Evolutionary conservation across 2,329 filamentous ascomycete genomes (phyloP).

Genomic region (Botrytis galanthina): DNA sequence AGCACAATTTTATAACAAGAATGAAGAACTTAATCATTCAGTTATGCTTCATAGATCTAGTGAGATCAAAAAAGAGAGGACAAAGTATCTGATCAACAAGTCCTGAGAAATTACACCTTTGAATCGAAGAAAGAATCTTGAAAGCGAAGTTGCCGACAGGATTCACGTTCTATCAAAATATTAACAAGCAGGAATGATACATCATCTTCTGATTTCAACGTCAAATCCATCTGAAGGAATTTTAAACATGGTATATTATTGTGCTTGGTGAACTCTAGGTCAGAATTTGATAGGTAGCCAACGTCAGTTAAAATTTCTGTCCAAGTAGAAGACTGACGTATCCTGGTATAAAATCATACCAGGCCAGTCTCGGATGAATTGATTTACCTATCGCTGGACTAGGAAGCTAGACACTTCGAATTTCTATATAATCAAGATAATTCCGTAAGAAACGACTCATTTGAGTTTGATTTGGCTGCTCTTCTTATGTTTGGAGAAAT

Average conservation of each 20-base stretch:
- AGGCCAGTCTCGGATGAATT: too few relatives aligned
- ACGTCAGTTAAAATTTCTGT: too few relatives aligned
- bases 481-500: not conserved
- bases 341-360: not conserved
- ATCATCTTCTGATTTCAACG: rapidly evolving
- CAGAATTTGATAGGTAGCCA: not conserved
- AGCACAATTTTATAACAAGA: not conserved
- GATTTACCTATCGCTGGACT: not conserved
- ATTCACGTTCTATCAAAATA: not conserved
- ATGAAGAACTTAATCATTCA: not conserved
- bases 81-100: not conserved
- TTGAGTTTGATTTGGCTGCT: not conserved
- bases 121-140: not conserved
- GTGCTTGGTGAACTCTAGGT: not conserved
- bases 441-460: not conserved
- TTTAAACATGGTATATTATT: not conserved
- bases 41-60: not conserved
- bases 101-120: not conserved
- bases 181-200: not conserved
- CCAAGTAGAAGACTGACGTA: not conserved
- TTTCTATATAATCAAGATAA: not conserved
- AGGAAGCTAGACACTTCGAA: not conserved
- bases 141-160: not conserved
- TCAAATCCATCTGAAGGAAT: not conserved
- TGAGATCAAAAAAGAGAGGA: not conserved